These are phyloP conservation scores for Aleurites moluccanus DNA, from an alignment of 441 rosid species.

Conservation along the genomic window DNA sequence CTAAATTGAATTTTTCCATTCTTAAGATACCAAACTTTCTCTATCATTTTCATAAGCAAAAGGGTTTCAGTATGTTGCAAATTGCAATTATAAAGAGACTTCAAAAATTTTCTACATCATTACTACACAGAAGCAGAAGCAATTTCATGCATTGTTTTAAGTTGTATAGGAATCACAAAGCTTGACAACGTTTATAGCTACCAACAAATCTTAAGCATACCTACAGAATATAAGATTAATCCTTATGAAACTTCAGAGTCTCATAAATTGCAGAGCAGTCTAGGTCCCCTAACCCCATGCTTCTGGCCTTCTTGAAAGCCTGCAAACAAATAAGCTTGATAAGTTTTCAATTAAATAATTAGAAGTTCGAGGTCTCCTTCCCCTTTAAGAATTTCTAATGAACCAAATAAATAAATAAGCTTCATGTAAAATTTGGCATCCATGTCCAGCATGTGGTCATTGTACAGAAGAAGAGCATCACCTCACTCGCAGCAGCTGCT, in stretches of 20 bases:
- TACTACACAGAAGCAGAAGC: too few species aligned
- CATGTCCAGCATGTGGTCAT: background rate
- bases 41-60: too few species aligned
- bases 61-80: too few species aligned
- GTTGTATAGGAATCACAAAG: background rate
- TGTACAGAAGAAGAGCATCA: conserved; percentile 26
- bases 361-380: too few species aligned
- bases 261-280: conserved; percentile 91
- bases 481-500: conserved; percentile 95
- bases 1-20: too few species aligned
- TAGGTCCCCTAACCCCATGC: conserved; percentile 77
- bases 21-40: too few species aligned
- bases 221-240: conserved; percentile 16
- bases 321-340: conserved; percentile 25
- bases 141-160: too few species aligned
- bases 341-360: conserved; percentile 7
- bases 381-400: too few species aligned
- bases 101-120: too few species aligned
- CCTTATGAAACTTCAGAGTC: conserved; percentile 47
- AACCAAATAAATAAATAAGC: background rate
- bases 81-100: too few species aligned
- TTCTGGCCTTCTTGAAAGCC: conserved; percentile 90
- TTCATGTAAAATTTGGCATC: background rate
- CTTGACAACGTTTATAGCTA: background rate
- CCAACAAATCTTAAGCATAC: background rate